A percentile compares a stretch with the other conserved stretches of the same genome.
phyloP scores from a whole-genome alignment of 2,329 filamentous ascomycete species.

The Fusarium dlaminii region DNA sequence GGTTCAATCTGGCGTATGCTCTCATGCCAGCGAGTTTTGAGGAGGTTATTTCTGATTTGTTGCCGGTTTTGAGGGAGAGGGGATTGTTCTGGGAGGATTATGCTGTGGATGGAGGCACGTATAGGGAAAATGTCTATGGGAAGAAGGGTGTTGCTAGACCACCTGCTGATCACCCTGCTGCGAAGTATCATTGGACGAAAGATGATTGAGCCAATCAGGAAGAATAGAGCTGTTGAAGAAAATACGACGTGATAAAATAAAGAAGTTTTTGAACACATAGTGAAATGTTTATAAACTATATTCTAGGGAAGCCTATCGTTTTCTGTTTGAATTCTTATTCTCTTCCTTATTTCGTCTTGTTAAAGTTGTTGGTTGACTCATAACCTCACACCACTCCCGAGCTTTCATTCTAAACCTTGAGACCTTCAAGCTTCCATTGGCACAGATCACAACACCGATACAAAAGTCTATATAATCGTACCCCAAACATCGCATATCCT shows the following conservation, averaged over 20 bases:
- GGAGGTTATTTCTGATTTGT: conserved; percentile 70
- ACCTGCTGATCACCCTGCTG: conserved; percentile 51
- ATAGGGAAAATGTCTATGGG: conserved; percentile 55
- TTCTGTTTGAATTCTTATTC: background rate
- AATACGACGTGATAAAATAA: background rate
- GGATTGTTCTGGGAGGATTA: conserved; percentile 66
- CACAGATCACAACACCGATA: background rate
- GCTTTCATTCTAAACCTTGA: background rate
- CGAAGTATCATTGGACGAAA: conserved; percentile 52
- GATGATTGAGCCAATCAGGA: conserved; percentile 25
- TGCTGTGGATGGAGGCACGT: conserved; percentile 53
- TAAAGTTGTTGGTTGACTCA: background rate
- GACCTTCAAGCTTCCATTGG: background rate
- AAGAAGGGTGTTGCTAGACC: conserved; percentile 48
- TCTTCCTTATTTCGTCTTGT: too few relatives aligned
- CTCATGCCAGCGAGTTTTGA: conserved; percentile 68
- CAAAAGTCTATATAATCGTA: too few relatives aligned
- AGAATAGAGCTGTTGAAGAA: background rate
- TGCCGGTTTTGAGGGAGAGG: conserved; percentile 68
- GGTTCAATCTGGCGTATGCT: conserved; percentile 69
- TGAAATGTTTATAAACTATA: background rate
- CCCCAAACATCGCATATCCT: rapidly evolving
- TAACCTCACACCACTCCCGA: background rate
- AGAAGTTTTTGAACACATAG: background rate
- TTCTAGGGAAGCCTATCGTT: too few relatives aligned